Evolutionary conservation across 2,329 filamentous ascomycete genomes (phyloP).

Genomic region (Penicillium sp.): DNA sequence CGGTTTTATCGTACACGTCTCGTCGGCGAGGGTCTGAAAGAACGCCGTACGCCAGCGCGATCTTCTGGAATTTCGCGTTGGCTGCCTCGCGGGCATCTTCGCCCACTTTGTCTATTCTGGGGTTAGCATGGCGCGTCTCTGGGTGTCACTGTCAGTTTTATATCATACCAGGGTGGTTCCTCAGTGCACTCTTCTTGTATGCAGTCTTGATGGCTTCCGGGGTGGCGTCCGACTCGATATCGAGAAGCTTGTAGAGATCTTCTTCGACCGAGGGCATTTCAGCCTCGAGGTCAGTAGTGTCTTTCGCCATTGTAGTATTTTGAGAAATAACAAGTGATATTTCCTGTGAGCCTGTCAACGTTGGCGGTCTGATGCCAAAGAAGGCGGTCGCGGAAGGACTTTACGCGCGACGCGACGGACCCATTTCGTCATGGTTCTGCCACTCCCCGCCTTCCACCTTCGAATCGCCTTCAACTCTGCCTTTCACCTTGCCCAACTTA

Average conservation of each 20-base stretch:
- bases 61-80: constrained; percentile 79
- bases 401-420: constrained; percentile 31
- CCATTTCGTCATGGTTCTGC: constrained; percentile 30
- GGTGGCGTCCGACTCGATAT: constrained; percentile 69
- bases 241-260: constrained; percentile 76
- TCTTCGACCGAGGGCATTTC: constrained; percentile 27
- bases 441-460: constrained; percentile 20
- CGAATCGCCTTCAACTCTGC: constrained; percentile 1
- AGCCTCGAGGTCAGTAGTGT: constrained; percentile 51
- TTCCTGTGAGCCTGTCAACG: not conserved
- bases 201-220: constrained; percentile 81
- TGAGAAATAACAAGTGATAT: not conserved
- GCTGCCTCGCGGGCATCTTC: constrained; percentile 69
- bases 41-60: constrained; percentile 92
- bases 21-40: constrained; percentile 81
- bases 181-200: constrained; percentile 88
- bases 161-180: constrained; percentile 74
- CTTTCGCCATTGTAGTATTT: constrained; percentile 20
- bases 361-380: not conserved
- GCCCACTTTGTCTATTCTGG: constrained; percentile 70
- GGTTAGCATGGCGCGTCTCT: constrained; percentile 20
- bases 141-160: not conserved
- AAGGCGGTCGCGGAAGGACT: not conserved
- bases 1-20: constrained; percentile 84
- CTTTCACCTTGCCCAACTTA: no score